These are phyloP conservation scores for Phytophthora sansomeana DNA, from an alignment of 352 stramenopile species.

Conservation along the genomic window DNA sequence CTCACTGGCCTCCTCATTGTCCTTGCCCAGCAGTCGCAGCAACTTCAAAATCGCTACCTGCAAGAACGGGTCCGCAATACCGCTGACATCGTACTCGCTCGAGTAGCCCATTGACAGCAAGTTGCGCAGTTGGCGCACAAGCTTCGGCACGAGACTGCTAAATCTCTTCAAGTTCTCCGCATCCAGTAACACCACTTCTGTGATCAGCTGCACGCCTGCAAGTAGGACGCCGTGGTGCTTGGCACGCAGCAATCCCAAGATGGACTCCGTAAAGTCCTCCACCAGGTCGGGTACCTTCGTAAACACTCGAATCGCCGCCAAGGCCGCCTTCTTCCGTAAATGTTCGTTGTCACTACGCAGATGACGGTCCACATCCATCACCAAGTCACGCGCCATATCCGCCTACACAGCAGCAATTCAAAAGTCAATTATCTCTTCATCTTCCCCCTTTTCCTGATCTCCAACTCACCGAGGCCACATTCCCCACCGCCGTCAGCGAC, in stretches of 20 bases:
- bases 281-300: constrained; percentile 98
- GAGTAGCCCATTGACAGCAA: constrained; percentile 98
- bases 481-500: constrained; percentile 97
- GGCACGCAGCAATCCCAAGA: constrained; percentile 94
- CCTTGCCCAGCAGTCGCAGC: constrained; percentile 95
- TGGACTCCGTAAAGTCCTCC: constrained; percentile 98
- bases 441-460: too few species aligned
- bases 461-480: constrained; percentile 94
- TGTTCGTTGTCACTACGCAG: constrained; percentile 94
- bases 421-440: too few species aligned
- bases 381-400: constrained; percentile 98
- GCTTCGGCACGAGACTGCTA: constrained; percentile 73
- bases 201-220: constrained; percentile 97
- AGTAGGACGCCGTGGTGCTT: constrained; percentile 98
- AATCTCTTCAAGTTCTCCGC: constrained; percentile 81
- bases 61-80: constrained; percentile 99
- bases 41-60: constrained; percentile 92
- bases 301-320: constrained; percentile 93
- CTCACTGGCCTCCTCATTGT: constrained; percentile 94
- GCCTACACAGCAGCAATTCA: too few species aligned
- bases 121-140: constrained; percentile 93
- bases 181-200: constrained; percentile 90
- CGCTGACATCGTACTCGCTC: constrained; percentile 98
- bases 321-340: constrained; percentile 97
- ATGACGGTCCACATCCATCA: constrained; percentile 98